phyloP scores from a whole-genome alignment of 768 basidiomycete species.

The Lactarius pseudohatsudake region DNA sequence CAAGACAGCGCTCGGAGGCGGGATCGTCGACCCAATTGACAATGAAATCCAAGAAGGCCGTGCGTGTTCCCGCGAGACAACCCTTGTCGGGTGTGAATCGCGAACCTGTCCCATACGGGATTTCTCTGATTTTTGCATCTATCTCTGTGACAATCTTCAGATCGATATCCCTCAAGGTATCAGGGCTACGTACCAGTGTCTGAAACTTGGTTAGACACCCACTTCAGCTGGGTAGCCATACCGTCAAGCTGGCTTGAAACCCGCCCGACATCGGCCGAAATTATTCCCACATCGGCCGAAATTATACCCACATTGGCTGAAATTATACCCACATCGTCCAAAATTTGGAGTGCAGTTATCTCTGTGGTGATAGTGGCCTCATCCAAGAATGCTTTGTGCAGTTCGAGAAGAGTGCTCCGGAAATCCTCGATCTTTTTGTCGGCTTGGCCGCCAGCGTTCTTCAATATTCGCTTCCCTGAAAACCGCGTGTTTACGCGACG shows the following conservation, averaged over 20 bases:
- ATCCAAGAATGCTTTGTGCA: not conserved
- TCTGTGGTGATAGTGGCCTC: not conserved
- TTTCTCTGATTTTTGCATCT: conserved; percentile 1
- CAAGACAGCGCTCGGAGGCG: not conserved
- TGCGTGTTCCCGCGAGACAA: not conserved
- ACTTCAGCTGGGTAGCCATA: not conserved
- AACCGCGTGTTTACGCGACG: not conserved
- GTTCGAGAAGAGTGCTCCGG: not conserved
- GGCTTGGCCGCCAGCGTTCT: not conserved
- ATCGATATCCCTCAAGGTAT: not conserved
- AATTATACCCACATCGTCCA: not conserved
- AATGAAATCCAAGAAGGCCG: not conserved
- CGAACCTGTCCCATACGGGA: not conserved
- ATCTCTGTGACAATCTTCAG: not conserved
- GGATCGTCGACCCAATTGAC: not conserved
- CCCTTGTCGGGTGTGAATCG: not conserved
- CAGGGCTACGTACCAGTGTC: not conserved
- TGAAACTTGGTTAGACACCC: not conserved
- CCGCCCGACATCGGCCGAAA: not conserved
- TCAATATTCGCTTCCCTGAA: not conserved
- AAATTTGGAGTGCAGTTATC: not conserved
- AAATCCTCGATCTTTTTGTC: not conserved
- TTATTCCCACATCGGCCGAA: not conserved
- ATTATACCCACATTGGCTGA: not conserved
- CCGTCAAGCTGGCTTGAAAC: not conserved